Conservation (phyloP, 257 asterid genomes). For the Solanum peruvianum region DNA sequence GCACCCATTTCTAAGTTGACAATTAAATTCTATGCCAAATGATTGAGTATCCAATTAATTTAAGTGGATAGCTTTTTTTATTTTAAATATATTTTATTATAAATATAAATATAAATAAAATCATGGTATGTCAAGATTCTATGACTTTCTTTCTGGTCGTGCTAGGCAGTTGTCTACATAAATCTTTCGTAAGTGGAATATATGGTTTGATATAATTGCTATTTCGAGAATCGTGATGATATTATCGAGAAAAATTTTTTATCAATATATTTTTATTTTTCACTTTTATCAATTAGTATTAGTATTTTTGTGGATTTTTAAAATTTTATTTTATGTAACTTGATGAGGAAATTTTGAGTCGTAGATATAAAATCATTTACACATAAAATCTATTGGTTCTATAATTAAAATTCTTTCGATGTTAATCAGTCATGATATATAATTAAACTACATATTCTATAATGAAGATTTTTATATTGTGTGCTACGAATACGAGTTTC, state of each 20-base stretch:
- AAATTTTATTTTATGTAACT: too few relatives aligned
- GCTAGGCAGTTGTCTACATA: background rate
- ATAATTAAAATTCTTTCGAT: too few relatives aligned
- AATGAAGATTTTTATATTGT: too few relatives aligned
- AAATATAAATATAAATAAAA: background rate
- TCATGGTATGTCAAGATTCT: background rate
- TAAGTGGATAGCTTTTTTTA: background rate
- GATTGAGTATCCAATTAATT: background rate
- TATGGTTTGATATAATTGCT: background rate
- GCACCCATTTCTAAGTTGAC: background rate
- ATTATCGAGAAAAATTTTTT: background rate
- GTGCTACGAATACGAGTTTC: too few relatives aligned
- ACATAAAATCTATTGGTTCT: background rate
- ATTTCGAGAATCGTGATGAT: background rate
- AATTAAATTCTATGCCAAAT: background rate
- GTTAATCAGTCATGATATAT: background rate
- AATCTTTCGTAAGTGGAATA: background rate
- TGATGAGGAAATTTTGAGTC: background rate
- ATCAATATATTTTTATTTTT: too few relatives aligned
- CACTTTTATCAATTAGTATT: too few relatives aligned
- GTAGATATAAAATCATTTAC: too few relatives aligned
- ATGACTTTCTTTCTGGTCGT: background rate
- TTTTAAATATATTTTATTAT: background rate
- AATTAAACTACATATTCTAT: too few relatives aligned
- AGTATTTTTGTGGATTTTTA: background rate